Percentiles rank a stretch among this genome's conserved stretches.
phyloP scores from a whole-genome alignment of 495 filamentous ascomycete genomes.

The Aspergillus cristatus region DNA sequence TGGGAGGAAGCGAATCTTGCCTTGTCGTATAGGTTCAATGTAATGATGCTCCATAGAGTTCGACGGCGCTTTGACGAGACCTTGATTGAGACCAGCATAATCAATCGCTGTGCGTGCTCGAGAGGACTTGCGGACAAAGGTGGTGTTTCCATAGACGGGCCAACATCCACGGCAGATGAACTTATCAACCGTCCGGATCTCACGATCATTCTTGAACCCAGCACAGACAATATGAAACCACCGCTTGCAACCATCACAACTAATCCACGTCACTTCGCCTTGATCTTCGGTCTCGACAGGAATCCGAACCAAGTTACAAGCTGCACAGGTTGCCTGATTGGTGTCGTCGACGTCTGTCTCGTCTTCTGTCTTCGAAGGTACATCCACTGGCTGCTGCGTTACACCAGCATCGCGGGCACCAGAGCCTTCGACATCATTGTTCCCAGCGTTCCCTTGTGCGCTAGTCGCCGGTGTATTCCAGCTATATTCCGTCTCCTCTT shows the following conservation, averaged over 20 bases:
- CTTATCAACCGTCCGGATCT: conserved; percentile 63
- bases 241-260: conserved; percentile 63
- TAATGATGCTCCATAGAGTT: conserved; percentile 67
- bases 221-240: conserved; percentile 72
- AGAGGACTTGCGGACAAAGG: conserved; percentile 52
- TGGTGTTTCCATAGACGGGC: conserved; percentile 53
- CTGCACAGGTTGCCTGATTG: conserved; percentile 39
- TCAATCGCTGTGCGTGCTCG: conserved; percentile 64
- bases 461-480: conserved; percentile 9
- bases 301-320: conserved; percentile 42
- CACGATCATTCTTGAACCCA: conserved; percentile 59
- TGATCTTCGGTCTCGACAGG: conserved; percentile 37
- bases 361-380: conserved; percentile 23
- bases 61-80: conserved; percentile 59
- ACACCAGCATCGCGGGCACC: not conserved
- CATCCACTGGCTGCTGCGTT: conserved; percentile 2
- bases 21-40: conserved; percentile 60
- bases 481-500: conserved; percentile 24
- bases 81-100: conserved; percentile 66
- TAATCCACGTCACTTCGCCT: conserved; percentile 57
- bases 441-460: conserved; percentile 1
- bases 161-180: conserved; percentile 58
- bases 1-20: conserved; percentile 50
- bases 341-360: conserved; percentile 14
- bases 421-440: conserved; percentile 2